These are phyloP conservation scores for Acer negundo DNA, from an alignment of 345 rosid species.

Conservation along the genomic window DNA sequence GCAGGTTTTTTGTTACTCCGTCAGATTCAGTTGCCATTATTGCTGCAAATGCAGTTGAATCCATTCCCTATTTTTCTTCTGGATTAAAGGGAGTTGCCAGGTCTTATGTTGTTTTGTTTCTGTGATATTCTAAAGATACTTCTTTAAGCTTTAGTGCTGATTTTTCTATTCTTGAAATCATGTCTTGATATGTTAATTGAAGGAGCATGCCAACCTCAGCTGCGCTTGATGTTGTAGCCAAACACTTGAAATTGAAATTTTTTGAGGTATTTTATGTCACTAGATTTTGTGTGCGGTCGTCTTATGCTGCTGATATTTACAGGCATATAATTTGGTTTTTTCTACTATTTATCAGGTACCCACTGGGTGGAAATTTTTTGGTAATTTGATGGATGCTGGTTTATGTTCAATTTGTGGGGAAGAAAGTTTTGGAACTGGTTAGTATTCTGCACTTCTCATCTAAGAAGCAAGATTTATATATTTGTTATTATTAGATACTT, in stretches of 20 bases:
- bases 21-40: conserved; percentile 98
- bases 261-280: conserved; percentile 69
- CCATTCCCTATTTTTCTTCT: conserved; percentile 90
- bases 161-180: conserved; percentile 2
- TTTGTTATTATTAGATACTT: conserved; percentile 1
- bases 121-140: not conserved
- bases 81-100: conserved; percentile 99
- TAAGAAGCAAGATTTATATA: not conserved
- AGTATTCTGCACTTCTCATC: conserved; percentile 25
- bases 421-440: conserved; percentile 99
- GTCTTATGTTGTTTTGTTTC: conserved; percentile 33
- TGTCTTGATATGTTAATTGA: conserved; percentile 26
- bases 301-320: not conserved
- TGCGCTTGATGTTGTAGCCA: conserved; percentile 97
- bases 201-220: conserved; percentile 99
- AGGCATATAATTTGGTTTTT: conserved; percentile 23
- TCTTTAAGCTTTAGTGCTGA: not conserved
- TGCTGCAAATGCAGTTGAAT: conserved; percentile 93
- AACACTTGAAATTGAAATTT: conserved; percentile 78
- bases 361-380: conserved; percentile 99
- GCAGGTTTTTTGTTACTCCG: conserved; percentile 97
- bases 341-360: conserved; percentile 64
- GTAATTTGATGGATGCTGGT: conserved; percentile 99
- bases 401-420: conserved; percentile 95
- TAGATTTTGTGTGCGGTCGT: conserved; percentile 10